Evolutionary conservation across 345 rosid genomes (phyloP).

Genomic region (Hypericum perforatum): DNA sequence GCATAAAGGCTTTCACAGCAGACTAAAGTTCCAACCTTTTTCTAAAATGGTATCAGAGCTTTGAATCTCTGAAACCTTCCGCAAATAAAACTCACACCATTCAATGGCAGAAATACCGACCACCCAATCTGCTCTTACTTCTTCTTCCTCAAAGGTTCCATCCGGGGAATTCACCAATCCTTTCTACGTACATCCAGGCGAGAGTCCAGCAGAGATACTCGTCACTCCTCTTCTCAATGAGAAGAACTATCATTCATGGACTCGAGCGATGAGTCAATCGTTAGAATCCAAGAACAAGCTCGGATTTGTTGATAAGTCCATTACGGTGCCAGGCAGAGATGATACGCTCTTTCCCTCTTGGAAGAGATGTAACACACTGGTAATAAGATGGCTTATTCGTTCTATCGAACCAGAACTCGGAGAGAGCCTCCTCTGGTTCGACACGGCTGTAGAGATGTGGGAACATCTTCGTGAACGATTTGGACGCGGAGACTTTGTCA

Average conservation of each 20-base stretch:
- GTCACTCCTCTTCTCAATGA: conserved; percentile 1
- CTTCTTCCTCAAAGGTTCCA: no score
- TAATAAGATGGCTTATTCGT: neutral
- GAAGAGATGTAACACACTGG: neutral
- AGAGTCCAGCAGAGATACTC: no score
- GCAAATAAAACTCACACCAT: no score
- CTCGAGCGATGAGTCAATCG: neutral
- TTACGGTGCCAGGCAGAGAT: neutral
- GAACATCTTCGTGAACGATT: neutral
- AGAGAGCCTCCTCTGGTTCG: neutral
- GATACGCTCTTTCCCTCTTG: neutral
- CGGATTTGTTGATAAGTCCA: neutral
- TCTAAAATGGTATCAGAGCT: no score
- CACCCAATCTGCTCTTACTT: no score
- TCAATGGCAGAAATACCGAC: no score
- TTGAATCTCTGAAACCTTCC: no score
- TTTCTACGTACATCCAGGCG: no score
- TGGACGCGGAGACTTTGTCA: no score
- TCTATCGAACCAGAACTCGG: neutral
- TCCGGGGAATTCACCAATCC: no score
- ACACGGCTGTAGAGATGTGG: neutral
- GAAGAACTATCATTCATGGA: neutral
- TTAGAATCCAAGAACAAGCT: neutral
- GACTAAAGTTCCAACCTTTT: no score
- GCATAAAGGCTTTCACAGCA: no score